Evolutionary conservation across 2,329 filamentous ascomycete genomes (phyloP).

Genomic region (Anthostomella pinea): DNA sequence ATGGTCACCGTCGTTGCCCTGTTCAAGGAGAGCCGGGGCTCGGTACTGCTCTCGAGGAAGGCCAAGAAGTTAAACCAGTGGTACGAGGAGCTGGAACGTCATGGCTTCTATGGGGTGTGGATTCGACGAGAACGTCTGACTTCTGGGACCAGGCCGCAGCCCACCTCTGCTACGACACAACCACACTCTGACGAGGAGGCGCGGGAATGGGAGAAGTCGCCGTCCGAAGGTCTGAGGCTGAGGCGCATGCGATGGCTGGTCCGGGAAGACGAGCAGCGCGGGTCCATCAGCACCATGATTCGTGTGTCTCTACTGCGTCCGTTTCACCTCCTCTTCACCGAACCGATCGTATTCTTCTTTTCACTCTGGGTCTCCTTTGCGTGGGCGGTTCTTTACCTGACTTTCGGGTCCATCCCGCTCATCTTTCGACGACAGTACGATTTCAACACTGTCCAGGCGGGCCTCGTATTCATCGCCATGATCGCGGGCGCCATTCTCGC

Average conservation of each 20-base stretch:
- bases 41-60: constrained; percentile 74
- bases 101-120: constrained; percentile 54
- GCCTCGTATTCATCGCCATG: constrained; percentile 72
- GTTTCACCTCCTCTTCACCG: constrained; percentile 73
- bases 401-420: constrained; percentile 76
- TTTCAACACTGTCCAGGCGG: constrained; percentile 66
- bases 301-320: constrained; percentile 71
- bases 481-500: constrained; percentile 64
- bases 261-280: constrained; percentile 72
- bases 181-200: no score
- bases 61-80: constrained; percentile 72
- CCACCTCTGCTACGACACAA: no score
- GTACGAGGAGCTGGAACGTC: constrained; percentile 69
- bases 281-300: constrained; percentile 67
- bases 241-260: constrained; percentile 76
- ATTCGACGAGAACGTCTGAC: constrained; percentile 17
- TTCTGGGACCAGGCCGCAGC: no score
- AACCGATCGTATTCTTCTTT: constrained; percentile 81
- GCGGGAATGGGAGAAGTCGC: constrained; percentile 17
- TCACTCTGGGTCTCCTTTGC: constrained; percentile 86
- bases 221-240: constrained; percentile 12
- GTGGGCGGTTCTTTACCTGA: constrained; percentile 86
- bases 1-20: constrained; percentile 63
- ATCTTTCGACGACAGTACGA: constrained; percentile 67
- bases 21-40: constrained; percentile 80